Evolutionary conservation across 2,329 filamentous ascomycete genomes (phyloP).

Genomic region (Eurotiales sp.): DNA sequence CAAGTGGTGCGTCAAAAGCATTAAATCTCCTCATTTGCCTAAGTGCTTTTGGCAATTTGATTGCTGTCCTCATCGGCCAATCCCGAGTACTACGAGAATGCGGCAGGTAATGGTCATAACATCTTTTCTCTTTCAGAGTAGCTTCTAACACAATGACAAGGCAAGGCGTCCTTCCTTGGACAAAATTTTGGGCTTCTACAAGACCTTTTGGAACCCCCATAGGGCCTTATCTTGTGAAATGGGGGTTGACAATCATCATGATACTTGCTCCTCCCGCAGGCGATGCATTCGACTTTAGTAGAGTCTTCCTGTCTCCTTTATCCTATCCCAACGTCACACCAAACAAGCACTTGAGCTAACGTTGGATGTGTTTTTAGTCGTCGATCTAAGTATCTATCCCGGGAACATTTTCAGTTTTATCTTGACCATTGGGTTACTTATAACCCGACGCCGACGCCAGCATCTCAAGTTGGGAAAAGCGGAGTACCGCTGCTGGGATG

Average conservation of each 20-base stretch:
- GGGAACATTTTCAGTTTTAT: constrained; percentile 54
- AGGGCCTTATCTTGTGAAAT: constrained; percentile 57
- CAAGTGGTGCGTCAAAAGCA: constrained; percentile 45
- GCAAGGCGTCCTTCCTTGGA: constrained; percentile 59
- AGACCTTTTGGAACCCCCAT: constrained; percentile 61
- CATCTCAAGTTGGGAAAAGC: constrained; percentile 21
- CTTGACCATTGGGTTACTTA: constrained; percentile 39
- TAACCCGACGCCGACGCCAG: neutral
- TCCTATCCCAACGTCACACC: constrained; percentile 21
- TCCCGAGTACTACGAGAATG: constrained; percentile 59
- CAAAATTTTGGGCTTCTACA: constrained; percentile 60
- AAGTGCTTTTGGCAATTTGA: constrained; percentile 57
- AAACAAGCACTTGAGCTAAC: neutral
- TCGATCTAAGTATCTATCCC: constrained; percentile 59
- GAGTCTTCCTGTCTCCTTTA: neutral
- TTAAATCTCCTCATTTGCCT: constrained; percentile 57
- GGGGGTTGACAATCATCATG: constrained; percentile 56
- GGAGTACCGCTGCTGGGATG: constrained; percentile 58
- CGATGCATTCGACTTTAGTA: constrained; percentile 60
- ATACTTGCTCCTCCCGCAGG: constrained; percentile 59
- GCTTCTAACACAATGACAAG: constrained; percentile 25
- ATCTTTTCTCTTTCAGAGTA: neutral
- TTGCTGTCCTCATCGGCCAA: constrained; percentile 53
- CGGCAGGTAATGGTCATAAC: constrained; percentile 39
- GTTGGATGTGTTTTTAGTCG: constrained; percentile 40